Evolutionary conservation across 768 basidiomycete genomes (phyloP), one percentile per base, ranked within the genome.

Genomic region (Pleurotus citrinopileatus): DNA sequence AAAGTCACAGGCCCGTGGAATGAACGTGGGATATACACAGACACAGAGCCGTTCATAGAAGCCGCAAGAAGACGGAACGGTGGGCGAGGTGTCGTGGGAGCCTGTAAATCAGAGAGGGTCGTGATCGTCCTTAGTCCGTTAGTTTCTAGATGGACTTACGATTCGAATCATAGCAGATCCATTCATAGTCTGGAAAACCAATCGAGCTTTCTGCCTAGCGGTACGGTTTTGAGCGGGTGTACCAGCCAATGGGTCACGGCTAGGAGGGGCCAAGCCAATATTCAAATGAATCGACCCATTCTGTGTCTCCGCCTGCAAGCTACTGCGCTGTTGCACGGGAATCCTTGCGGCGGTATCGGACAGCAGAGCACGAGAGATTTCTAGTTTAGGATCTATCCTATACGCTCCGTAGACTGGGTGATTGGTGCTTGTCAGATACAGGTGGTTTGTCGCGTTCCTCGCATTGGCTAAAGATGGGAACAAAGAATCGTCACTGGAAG

Each of bases 301-400:
- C 22, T 42, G 63, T 0, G 75, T 68, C 20, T 55, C 57, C 8
- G 78, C 57, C 7, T 50, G 62, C 1, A 80, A 54, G 55, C 79
- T 77, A 22, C 65, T 72, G 29, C 80, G 66, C 1, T 68, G 65
- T 2, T 57, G 63, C 52, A 76, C 76, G 0, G 70, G 67, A 56
- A 75, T 69, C n/a, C 61, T 67, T 0, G 53, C 50, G 3, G 44
- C 34, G 1, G 80, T 58, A 22, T 77, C 71, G 2, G 75, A 70
- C 7, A 81, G 63, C 32, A 76, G 47, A n/a, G 67, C 52, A 0
- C 60, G 3, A 0, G 80, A 78, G 40, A 81, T 68, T 6, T 42
- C 22, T 13, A 80, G 61, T 13, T 63, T 55, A 1, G 80, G 73
- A 53, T 81, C 74, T 29, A 81, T 63, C 25, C 74, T 60, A 65